Conservation (phyloP, 352 stramenopile species). For the Phytopythium ostracodes region DNA sequence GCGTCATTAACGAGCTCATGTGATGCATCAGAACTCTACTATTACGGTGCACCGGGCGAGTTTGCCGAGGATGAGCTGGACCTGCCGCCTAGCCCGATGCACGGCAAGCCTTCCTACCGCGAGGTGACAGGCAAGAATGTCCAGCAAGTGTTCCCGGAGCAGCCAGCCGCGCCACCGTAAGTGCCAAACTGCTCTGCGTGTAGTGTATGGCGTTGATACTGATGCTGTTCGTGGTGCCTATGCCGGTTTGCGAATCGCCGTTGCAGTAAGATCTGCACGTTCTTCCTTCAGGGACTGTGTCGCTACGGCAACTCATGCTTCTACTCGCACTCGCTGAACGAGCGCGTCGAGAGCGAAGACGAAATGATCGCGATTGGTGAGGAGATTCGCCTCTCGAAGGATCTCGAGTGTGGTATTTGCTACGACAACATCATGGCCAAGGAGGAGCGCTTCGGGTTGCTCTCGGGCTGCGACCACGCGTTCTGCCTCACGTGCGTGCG, state of each 20-base stretch:
- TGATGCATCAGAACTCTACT: slow-evolving; percentile 52
- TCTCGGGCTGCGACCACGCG: slow-evolving; percentile 75
- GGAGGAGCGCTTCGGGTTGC: slow-evolving; percentile 74
- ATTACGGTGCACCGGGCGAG: slow-evolving; percentile 72
- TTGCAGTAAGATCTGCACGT: slow-evolving; percentile 74
- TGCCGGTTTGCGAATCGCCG: neutral
- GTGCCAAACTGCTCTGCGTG: slow-evolving; percentile 9
- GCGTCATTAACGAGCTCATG: slow-evolving; percentile 3
- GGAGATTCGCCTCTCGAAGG: slow-evolving; percentile 58
- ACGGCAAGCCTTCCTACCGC: slow-evolving; percentile 44
- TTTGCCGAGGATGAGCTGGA: slow-evolving; percentile 32
- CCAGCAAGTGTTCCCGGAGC: slow-evolving; percentile 29
- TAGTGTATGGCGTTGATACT: slow-evolving; percentile 5
- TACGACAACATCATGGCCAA: slow-evolving; percentile 75
- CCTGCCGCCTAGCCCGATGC: slow-evolving; percentile 9
- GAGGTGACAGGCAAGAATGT: slow-evolving; percentile 50
- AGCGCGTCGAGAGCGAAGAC: slow-evolving; percentile 34
- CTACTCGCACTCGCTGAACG: slow-evolving; percentile 63
- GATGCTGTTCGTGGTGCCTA: neutral
- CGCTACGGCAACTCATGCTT: slow-evolving; percentile 81
- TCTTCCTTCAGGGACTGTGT: slow-evolving; percentile 76
- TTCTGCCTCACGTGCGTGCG: slow-evolving; percentile 84
- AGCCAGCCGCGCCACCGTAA: slow-evolving; percentile 48
- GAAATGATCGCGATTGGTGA: slow-evolving; percentile 53
- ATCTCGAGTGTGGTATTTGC: slow-evolving; percentile 85